phyloP scores from a whole-genome alignment of 805 yeast species.

The Cyberlindnera samutprakarnensis region DNA sequence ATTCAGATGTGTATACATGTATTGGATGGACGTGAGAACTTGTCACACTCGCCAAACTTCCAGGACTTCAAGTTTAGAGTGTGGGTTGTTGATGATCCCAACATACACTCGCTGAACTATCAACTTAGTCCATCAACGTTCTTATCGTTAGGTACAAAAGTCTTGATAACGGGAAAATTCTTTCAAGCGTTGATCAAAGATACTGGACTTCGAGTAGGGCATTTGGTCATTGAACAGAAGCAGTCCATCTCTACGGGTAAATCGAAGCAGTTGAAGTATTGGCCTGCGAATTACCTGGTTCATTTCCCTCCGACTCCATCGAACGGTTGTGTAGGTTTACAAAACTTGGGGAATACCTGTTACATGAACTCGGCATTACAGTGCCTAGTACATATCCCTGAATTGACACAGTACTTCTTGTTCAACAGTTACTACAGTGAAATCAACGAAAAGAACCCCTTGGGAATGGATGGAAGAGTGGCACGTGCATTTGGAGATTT shows the following conservation, averaged over 20 bases:
- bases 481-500: slow-evolving; percentile 70
- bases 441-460: slow-evolving; percentile 68
- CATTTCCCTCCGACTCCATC: slow-evolving; percentile 26
- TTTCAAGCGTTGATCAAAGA: slow-evolving; percentile 15
- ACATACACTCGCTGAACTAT: slow-evolving; percentile 10
- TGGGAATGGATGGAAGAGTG: slow-evolving; percentile 78
- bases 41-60: slow-evolving; percentile 2
- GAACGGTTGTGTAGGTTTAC: slow-evolving; percentile 52
- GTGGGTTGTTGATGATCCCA: slow-evolving; percentile 16
- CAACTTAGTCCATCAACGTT: slow-evolving; percentile 23
- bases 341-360: slow-evolving; percentile 83
- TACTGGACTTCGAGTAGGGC: slow-evolving; percentile 16
- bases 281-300: slow-evolving; percentile 29
- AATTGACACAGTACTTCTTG: slow-evolving; percentile 67
- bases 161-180: slow-evolving; percentile 18
- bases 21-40: slow-evolving; percentile 11
- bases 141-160: slow-evolving; percentile 17
- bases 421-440: slow-evolving; percentile 54
- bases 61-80: slow-evolving; percentile 11
- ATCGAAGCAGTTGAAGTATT: slow-evolving; percentile 20
- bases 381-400: slow-evolving; percentile 82
- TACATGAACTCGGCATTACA: slow-evolving; percentile 94
- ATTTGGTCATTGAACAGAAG: slow-evolving; percentile 28
- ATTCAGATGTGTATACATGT: slow-evolving; percentile 10
- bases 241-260: not conserved